A percentile compares a stretch with the other conserved stretches of the same genome.
Conservation (phyloP, 192 early-diverging fungal species). For the Dissophora ornata region DNA sequence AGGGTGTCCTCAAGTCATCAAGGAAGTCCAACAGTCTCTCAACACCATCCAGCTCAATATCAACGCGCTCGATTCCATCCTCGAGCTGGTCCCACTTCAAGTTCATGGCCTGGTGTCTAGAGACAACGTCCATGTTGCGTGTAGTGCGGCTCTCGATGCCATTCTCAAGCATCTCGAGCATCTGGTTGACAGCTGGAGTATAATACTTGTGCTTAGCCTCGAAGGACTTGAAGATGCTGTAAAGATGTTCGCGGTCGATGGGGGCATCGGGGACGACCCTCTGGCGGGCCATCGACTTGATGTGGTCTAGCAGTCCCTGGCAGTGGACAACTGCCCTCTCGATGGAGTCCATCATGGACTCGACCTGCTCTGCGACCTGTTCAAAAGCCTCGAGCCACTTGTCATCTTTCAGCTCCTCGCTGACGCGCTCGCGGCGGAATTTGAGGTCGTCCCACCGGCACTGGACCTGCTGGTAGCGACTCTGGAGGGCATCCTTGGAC, state of each 20-base stretch:
- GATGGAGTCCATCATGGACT: slow-evolving; percentile 67
- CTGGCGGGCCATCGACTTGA: slow-evolving; percentile 45
- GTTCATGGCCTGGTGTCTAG: slow-evolving; percentile 61
- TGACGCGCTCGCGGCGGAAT: slow-evolving; percentile 65
- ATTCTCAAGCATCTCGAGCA: slow-evolving; percentile 66
- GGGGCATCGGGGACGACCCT: slow-evolving; percentile 48
- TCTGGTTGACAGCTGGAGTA: slow-evolving; percentile 62
- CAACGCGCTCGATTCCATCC: slow-evolving; percentile 50
- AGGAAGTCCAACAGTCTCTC: slow-evolving; percentile 50
- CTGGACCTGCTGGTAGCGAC: slow-evolving; percentile 49
- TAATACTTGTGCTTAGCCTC: slow-evolving; percentile 70
- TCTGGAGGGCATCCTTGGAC: slow-evolving; percentile 48
- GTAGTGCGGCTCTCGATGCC: slow-evolving; percentile 62
- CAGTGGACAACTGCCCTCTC: slow-evolving; percentile 67
- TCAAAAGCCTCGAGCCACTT: slow-evolving; percentile 66
- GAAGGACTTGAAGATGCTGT: slow-evolving; percentile 64
- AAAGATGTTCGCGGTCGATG: slow-evolving; percentile 58
- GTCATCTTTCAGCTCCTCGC: slow-evolving; percentile 70
- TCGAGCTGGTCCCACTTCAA: slow-evolving; percentile 63
- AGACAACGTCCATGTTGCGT: slow-evolving; percentile 55
- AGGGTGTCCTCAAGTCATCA: slow-evolving; percentile 37
- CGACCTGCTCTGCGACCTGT: slow-evolving; percentile 65
- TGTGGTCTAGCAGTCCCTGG: slow-evolving; percentile 50
- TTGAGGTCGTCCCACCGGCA: slow-evolving; percentile 64
- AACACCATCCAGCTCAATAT: slow-evolving; percentile 49